These are phyloP conservation scores for Phytopythium litorale DNA, from an alignment of 352 stramenopile species.

Conservation along the genomic window DNA sequence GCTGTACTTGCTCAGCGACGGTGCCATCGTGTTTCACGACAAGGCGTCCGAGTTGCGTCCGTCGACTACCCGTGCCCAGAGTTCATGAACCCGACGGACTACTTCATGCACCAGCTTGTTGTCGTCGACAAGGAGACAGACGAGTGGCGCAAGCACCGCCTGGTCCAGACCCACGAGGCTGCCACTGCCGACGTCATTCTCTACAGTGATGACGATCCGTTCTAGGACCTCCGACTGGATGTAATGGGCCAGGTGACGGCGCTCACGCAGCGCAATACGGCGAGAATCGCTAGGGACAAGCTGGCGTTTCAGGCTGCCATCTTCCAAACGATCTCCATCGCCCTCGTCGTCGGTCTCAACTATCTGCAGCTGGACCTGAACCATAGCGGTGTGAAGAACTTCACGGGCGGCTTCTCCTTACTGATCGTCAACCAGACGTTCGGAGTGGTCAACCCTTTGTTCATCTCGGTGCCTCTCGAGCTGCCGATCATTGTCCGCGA, in stretches of 20 bases:
- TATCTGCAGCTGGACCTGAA: conserved; percentile 26
- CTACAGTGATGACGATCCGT: background rate
- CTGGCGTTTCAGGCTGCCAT: conserved; percentile 19
- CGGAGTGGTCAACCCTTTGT: conserved; percentile 15
- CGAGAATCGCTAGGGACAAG: conserved; percentile 17
- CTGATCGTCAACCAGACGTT: conserved; percentile 28
- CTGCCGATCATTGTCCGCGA: conserved; percentile 19
- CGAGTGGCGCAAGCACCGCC: conserved; percentile 17
- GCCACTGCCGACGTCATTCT: background rate
- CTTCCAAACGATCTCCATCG: conserved; percentile 23
- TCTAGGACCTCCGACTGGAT: conserved; percentile 8
- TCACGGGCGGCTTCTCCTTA: conserved; percentile 28
- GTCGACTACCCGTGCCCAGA: conserved; percentile 22
- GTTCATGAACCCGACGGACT: conserved; percentile 32
- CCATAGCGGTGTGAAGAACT: conserved; percentile 26
- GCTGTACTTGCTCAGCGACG: conserved; percentile 28
- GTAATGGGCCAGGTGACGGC: conserved; percentile 14
- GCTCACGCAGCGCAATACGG: conserved; percentile 21
- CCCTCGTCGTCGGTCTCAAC: conserved; percentile 22
- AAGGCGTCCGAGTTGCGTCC: conserved; percentile 20
- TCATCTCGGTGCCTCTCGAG: conserved; percentile 20
- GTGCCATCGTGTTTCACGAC: conserved; percentile 26
- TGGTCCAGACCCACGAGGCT: background rate
- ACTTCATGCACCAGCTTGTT: conserved; percentile 8
- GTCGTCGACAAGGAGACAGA: conserved; percentile 31